phyloP scores from a whole-genome alignment of 129 eudicot genomes.

The Flaveria robusta region DNA sequence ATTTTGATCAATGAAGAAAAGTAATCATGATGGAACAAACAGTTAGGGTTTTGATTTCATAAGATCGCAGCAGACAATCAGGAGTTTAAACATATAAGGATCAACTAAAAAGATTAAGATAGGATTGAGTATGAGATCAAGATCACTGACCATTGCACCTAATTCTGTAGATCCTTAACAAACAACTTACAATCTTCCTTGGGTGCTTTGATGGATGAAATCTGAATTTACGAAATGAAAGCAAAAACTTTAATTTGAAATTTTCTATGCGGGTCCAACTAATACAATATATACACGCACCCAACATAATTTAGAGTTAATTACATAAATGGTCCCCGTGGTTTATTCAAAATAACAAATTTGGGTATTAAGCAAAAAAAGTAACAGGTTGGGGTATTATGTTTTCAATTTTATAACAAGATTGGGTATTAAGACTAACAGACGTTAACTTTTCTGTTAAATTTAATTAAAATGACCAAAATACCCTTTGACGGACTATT shows the following conservation, averaged over 20 bases:
- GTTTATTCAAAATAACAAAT: no score
- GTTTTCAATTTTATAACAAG: no score
- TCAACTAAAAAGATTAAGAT: constrained; percentile 5
- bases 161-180: constrained; percentile 13
- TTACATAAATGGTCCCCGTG: no score
- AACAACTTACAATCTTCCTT: background rate
- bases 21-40: constrained; percentile 5
- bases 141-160: constrained; percentile 29
- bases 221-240: background rate
- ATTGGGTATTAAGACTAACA: no score
- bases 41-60: background rate
- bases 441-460: no score
- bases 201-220: background rate
- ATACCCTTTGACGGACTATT: no score
- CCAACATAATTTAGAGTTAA: no score
- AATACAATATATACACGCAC: background rate
- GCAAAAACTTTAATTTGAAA: background rate
- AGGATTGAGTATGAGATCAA: background rate
- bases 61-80: constrained; percentile 14
- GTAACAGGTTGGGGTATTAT: no score
- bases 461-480: no score
- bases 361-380: no score
- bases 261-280: background rate
- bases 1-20: background rate
- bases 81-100: background rate